Conservation (phyloP, 1,284 basidiomycete species). For the Sanghuangporus sanghuang region DNA sequence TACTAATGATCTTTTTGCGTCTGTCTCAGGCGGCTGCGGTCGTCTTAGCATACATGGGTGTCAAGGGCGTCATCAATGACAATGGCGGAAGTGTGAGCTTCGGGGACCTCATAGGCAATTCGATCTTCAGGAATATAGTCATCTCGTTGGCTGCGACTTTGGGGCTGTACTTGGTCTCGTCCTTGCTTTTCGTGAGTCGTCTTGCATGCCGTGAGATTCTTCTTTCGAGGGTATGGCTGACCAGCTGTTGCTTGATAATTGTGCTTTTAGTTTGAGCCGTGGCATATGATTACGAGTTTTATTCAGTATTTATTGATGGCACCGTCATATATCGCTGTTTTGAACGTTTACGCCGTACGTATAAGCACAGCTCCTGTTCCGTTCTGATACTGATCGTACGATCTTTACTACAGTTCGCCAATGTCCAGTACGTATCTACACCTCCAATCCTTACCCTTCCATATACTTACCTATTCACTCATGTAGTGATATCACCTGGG, state of each 20-base stretch:
- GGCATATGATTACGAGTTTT: conserved; percentile 95
- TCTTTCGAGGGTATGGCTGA: conserved; percentile 1
- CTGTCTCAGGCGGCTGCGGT: conserved; percentile 63
- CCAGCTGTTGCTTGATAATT: not conserved
- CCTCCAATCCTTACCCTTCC: not conserved
- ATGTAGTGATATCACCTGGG: conserved; percentile 74
- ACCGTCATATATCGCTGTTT: conserved; percentile 87
- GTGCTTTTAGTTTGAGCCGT: conserved; percentile 67
- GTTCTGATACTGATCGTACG: conserved; percentile 11
- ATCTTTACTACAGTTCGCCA: conserved; percentile 37
- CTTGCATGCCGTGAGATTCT: not conserved
- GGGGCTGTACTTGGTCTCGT: conserved; percentile 79
- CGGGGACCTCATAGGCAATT: conserved; percentile 61
- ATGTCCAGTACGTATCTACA: not conserved
- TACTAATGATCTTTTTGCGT: conserved; percentile 17
- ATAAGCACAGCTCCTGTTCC: conserved; percentile 1
- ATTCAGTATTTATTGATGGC: conserved; percentile 89
- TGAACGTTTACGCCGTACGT: conserved; percentile 84
- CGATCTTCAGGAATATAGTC: conserved; percentile 83
- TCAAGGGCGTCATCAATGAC: conserved; percentile 49
- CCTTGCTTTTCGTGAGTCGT: conserved; percentile 72
- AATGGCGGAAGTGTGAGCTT: conserved; percentile 43
- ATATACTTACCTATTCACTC: conserved; percentile 6
- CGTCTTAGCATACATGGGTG: conserved; percentile 76
- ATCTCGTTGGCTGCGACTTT: conserved; percentile 82